Evolutionary conservation across 2,329 filamentous ascomycete species (phyloP), one percentile per base, ranked within the genome.

Genomic region (Colletotrichum incanum): DNA sequence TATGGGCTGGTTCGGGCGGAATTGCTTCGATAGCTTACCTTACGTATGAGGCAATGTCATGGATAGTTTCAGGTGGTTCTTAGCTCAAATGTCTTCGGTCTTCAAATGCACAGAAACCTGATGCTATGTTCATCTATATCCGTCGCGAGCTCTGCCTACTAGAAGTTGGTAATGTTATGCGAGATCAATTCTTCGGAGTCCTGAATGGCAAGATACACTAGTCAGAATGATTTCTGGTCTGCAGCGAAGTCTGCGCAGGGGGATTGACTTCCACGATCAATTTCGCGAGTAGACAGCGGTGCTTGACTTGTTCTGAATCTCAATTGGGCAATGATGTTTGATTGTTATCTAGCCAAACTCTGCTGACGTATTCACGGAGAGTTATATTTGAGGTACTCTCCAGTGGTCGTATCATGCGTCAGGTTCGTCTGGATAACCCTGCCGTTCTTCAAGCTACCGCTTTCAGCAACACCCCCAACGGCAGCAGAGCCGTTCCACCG

Each of bases 371-470:
- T 18, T 23, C 41, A 68, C 1, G 65, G 58, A 12, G 69, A 41
- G 28, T 50, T 41, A 26, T 71, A 72, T 11, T 49, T 65, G 18
- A 72, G 26, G 20, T 65, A 74, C 45, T 64, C 58, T 14, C 70
- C 65, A 16, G 45, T 71, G 3, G 28, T 18, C 6, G 73, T 74
- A n/a, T 74, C 73, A 28, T 67, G 88, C 80, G 88, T 82, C 83
- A 93, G 73, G 88, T 94, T 80, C 3, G 82, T 85, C 26, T 82
- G 81, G 43, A 75, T 76, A 8, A 82, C 79, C 73, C 81, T 60
- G 8, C 84, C 88, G 31, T 81, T 83, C 76, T 87, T 88, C 74
- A 92, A 76, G 41, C 84, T 87, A 1, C 91, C 91, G 62, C 86
- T 87, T 80, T 91, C 85, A 1, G 81, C 86, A 20, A 75, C 72